Conservation (phyloP, 2,329 filamentous ascomycete genomes). For the Paracorniculantispora psalliotae region DNA sequence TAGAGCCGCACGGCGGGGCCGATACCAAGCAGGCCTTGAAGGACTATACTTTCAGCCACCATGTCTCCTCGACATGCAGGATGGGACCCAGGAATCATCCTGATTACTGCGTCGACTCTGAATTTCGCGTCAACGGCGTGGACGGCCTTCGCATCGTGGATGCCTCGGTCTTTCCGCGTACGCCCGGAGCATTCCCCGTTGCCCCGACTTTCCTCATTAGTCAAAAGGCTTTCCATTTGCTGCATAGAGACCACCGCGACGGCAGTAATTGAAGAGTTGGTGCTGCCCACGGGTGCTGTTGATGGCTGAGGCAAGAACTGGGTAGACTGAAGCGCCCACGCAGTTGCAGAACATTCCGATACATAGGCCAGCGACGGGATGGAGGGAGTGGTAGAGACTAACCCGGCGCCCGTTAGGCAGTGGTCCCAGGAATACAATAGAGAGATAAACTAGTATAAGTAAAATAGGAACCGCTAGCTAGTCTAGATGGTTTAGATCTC, state of each 20-base stretch:
- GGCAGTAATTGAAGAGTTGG: background rate
- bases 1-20: conserved; percentile 35
- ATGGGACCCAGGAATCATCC: conserved; percentile 50
- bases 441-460: too few species aligned
- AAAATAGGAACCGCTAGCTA: too few species aligned
- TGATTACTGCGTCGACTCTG: conserved; percentile 49
- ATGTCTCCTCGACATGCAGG: conserved; percentile 49
- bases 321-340: too few species aligned
- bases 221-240: conserved; percentile 44
- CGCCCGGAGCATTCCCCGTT: conserved; percentile 43
- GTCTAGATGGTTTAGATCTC: too few species aligned
- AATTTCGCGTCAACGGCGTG: conserved; percentile 52
- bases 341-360: too few species aligned
- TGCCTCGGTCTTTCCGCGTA: conserved; percentile 50
- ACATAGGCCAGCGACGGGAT: too few species aligned
- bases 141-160: conserved; percentile 54
- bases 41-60: conserved; percentile 52
- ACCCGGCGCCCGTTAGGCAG: too few species aligned
- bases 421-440: too few species aligned
- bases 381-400: too few species aligned
- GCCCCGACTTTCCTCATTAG: conserved; percentile 49
- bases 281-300: background rate
- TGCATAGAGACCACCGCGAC: background rate
- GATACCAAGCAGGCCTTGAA: conserved; percentile 41
- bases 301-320: background rate